Conservation (phyloP, 106 monocot genomes). For the Vanilla planifolia region DNA sequence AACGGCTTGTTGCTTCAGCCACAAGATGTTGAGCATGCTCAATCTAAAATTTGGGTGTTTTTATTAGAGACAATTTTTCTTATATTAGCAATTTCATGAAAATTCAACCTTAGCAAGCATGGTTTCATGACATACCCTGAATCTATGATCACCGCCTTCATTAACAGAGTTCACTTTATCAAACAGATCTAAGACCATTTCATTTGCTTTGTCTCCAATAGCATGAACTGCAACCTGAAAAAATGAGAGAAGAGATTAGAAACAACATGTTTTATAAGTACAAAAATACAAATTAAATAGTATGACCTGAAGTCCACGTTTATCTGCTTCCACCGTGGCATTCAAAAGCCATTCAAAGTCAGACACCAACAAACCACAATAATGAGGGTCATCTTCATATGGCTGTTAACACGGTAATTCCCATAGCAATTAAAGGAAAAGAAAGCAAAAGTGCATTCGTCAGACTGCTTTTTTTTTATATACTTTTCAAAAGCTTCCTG, state of each 20-base stretch:
- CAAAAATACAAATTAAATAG: background rate
- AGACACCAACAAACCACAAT: conserved; percentile 70
- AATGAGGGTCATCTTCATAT: conserved; percentile 55
- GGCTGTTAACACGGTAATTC: conserved; percentile 30
- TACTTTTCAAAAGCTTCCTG: too few species aligned
- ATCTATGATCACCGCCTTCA: conserved; percentile 71
- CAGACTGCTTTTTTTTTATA: too few species aligned
- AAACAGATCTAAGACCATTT: conserved; percentile 71
- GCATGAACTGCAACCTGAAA: conserved; percentile 93
- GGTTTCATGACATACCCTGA: conserved; percentile 52
- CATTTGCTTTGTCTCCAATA: conserved; percentile 98
- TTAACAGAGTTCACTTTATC: conserved; percentile 36
- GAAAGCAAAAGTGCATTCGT: too few species aligned
- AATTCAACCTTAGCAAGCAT: background rate
- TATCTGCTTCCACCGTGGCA: conserved; percentile 58
- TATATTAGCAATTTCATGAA: background rate
- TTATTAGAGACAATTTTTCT: conserved; percentile 1
- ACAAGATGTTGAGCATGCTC: conserved; percentile 94
- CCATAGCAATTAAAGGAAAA: too few species aligned
- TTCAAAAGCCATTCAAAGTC: conserved; percentile 66
- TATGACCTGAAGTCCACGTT: conserved; percentile 70
- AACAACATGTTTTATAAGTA: background rate
- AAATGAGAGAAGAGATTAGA: conserved; percentile 1
- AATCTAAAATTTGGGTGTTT: conserved; percentile 39
- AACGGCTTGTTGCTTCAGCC: conserved; percentile 47